These are phyloP conservation scores for Eleusine coracana DNA, from an alignment of 176 grass and related monocot genomes.

Conservation along the genomic window DNA sequence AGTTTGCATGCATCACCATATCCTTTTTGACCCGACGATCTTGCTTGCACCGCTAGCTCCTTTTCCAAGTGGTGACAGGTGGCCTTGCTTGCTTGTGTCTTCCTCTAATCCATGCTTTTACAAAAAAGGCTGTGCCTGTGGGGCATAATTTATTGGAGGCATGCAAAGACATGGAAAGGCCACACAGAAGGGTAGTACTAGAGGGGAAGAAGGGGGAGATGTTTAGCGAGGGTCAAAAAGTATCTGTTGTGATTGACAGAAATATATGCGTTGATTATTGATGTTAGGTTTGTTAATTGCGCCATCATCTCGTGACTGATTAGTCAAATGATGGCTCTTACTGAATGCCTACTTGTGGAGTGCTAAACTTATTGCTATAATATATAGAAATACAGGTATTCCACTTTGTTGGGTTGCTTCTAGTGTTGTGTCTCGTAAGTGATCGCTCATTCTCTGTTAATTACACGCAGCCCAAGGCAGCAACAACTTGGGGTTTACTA, in stretches of 20 bases:
- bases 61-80: constrained; percentile 49
- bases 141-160: constrained; percentile 44
- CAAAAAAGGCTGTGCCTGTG: constrained; percentile 28
- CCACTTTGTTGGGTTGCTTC: neutral
- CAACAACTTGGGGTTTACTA: constrained; percentile 40
- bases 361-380: neutral
- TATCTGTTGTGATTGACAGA: constrained; percentile 36
- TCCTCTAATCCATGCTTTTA: constrained; percentile 38
- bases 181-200: neutral
- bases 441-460: neutral
- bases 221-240: constrained; percentile 33
- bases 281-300: constrained; percentile 15
- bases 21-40: constrained; percentile 38
- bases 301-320: constrained; percentile 13
- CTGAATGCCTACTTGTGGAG: neutral
- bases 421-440: neutral
- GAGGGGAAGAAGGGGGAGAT: neutral
- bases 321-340: constrained; percentile 31
- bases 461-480: neutral
- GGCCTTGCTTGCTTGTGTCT: constrained; percentile 37
- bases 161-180: constrained; percentile 47
- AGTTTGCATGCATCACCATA: constrained; percentile 33
- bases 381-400: constrained; percentile 1
- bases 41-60: constrained; percentile 31
- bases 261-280: constrained; percentile 26